A percentile compares a stretch with the other conserved stretches of the same genome.
These are phyloP conservation scores for Solanum virginianum DNA, from an alignment of 257 asterid genomes.

Conservation along the genomic window DNA sequence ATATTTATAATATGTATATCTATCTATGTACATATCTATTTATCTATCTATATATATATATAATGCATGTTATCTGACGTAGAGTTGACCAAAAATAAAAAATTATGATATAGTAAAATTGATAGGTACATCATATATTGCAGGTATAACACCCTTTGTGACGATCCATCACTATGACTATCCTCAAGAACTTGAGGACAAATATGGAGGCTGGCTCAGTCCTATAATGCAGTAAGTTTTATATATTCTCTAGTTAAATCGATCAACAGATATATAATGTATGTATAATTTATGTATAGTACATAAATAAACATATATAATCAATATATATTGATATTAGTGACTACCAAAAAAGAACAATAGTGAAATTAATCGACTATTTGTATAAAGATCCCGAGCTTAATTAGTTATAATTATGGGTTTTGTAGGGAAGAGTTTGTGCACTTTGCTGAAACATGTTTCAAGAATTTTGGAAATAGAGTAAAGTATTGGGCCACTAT, in stretches of 20 bases:
- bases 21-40: too few species aligned
- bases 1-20: too few species aligned
- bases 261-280: background rate
- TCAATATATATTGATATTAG: background rate
- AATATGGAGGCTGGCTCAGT: conserved; percentile 24
- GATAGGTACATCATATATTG: background rate
- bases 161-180: conserved; percentile 18
- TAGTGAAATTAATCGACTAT: too few species aligned
- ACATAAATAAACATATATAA: background rate
- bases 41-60: too few species aligned
- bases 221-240: conserved; percentile 11
- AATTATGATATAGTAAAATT: background rate
- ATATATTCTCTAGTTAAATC: background rate
- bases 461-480: conserved; percentile 43
- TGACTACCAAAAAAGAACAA: too few species aligned
- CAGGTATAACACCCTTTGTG: conserved; percentile 28
- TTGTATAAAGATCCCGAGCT: background rate
- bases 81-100: background rate
- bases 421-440: conserved; percentile 52
- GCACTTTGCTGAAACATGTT: conserved; percentile 48
- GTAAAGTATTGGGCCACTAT: conserved; percentile 63
- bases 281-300: background rate
- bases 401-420: background rate
- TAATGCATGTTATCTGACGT: background rate
- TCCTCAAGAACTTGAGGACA: conserved; percentile 15